These are phyloP conservation scores for Yamadazyma triangularis DNA, from an alignment of 1,139 yeast species.

Conservation along the genomic window DNA sequence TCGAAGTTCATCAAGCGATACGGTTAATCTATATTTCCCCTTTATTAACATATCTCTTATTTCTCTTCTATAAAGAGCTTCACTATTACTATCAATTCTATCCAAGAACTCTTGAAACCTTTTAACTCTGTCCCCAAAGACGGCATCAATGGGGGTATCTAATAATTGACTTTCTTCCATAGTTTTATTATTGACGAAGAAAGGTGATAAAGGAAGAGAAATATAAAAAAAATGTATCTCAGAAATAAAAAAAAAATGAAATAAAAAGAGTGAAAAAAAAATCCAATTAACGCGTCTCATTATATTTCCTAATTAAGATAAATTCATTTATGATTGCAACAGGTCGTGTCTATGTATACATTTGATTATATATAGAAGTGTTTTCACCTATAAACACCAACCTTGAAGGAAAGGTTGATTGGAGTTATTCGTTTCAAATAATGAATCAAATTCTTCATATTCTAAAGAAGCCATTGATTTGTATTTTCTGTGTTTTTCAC, in stretches of 20 bases:
- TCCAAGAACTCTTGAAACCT: conserved; percentile 87
- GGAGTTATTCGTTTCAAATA: too few relatives aligned
- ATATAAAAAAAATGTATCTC: not conserved
- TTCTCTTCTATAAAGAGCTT: conserved; percentile 58
- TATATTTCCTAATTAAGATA: conserved; percentile 25
- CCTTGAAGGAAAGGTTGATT: too few relatives aligned
- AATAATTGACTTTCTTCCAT: conserved; percentile 1
- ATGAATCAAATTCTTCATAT: conserved; percentile 52
- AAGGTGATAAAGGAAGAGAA: not conserved
- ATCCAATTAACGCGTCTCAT: conserved; percentile 26
- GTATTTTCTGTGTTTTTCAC: conserved; percentile 68
- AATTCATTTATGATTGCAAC: too few relatives aligned
- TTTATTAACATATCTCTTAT: conserved; percentile 69
- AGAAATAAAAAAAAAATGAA: not conserved
- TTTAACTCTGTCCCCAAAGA: conserved; percentile 77
- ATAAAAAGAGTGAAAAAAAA: conserved; percentile 2
- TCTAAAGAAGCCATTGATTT: conserved; percentile 76
- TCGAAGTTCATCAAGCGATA: conserved; percentile 83
- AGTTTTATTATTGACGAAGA: too few relatives aligned
- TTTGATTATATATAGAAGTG: too few relatives aligned
- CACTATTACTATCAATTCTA: conserved; percentile 26
- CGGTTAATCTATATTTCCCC: conserved; percentile 62
- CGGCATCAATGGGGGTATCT: conserved; percentile 43
- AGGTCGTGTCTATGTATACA: too few relatives aligned
- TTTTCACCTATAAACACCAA: too few relatives aligned